Evolutionary conservation across 2,329 filamentous ascomycete genomes (phyloP).

Genomic region (Talaromyces sp.): DNA sequence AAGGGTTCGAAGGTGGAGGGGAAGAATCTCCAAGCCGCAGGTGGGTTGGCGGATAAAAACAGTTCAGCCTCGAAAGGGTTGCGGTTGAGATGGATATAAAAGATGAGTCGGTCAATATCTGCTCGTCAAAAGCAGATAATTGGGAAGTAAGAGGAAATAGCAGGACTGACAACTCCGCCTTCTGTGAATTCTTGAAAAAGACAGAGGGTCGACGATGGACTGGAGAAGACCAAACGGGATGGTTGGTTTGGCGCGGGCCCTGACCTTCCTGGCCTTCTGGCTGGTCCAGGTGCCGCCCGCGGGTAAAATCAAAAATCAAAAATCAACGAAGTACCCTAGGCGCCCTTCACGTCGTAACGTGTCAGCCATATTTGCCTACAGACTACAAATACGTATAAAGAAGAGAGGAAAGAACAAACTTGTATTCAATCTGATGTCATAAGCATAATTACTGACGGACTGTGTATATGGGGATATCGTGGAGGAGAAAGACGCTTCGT

Average conservation of each 20-base stretch:
- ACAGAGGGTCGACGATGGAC: conserved; percentile 16
- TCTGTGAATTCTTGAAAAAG: conserved; percentile 9
- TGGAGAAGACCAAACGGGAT: conserved; percentile 21
- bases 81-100: neutral
- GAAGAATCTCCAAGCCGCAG: conserved; percentile 12
- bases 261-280: conserved; percentile 29
- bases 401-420: no score
- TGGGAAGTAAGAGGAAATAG: neutral
- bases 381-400: no score
- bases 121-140: neutral
- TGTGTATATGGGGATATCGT: no score
- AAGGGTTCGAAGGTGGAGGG: conserved; percentile 13
- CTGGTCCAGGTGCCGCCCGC: conserved; percentile 36
- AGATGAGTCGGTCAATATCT: neutral
- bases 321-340: conserved; percentile 29
- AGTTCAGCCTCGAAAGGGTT: conserved; percentile 4
- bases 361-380: no score
- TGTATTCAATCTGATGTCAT: no score
- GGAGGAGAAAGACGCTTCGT: no score
- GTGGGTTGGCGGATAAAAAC: conserved; percentile 12
- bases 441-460: no score
- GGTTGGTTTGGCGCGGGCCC: conserved; percentile 29
- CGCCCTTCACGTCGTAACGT: conserved; percentile 21
- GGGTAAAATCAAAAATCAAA: conserved; percentile 32
- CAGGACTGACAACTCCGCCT: neutral